A percentile compares a stretch with the other conserved stretches of the same genome.
Evolutionary conservation across 73 alveolate species (phyloP).

Genomic region (Symbiodinium pilosum): DNA sequence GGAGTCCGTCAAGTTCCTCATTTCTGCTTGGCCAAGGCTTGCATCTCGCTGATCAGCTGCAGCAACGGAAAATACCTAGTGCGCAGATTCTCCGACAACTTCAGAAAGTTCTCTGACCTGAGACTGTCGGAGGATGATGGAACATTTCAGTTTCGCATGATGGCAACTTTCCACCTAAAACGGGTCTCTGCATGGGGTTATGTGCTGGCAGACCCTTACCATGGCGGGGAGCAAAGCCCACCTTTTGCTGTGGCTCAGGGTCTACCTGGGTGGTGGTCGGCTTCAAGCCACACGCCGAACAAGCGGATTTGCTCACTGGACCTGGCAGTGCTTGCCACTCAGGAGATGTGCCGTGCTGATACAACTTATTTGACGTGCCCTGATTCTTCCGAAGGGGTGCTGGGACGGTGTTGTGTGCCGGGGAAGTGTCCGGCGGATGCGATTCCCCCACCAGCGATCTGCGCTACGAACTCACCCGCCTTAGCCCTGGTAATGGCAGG

Average conservation of each 20-base stretch:
- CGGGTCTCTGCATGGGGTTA: conserved; percentile 44
- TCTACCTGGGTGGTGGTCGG: conserved; percentile 1
- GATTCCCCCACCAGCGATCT: neutral
- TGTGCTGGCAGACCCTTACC: conserved; percentile 48
- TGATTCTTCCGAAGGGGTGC: neutral
- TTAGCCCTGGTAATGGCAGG: conserved; percentile 35
- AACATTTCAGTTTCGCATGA: conserved; percentile 31
- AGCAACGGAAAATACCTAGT: neutral
- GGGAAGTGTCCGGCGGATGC: conserved; percentile 28
- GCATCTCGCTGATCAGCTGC: conserved; percentile 33
- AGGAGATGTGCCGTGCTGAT: conserved; percentile 17
- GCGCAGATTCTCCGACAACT: neutral
- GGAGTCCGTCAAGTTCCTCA: too few relatives aligned
- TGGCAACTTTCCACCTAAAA: conserved; percentile 43
- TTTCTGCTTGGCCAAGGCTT: too few relatives aligned
- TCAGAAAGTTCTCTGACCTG: conserved; percentile 13
- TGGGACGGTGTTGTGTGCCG: conserved; percentile 44
- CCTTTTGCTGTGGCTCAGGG: conserved; percentile 15
- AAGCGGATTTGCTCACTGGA: neutral
- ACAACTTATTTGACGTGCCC: neutral
- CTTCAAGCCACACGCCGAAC: neutral
- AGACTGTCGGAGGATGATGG: conserved; percentile 25
- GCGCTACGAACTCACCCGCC: neutral
- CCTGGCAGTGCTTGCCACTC: neutral
- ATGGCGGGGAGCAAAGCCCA: neutral